Evolutionary conservation across 257 asterid genomes (phyloP).

Genomic region (Galeopsis tetrahit): DNA sequence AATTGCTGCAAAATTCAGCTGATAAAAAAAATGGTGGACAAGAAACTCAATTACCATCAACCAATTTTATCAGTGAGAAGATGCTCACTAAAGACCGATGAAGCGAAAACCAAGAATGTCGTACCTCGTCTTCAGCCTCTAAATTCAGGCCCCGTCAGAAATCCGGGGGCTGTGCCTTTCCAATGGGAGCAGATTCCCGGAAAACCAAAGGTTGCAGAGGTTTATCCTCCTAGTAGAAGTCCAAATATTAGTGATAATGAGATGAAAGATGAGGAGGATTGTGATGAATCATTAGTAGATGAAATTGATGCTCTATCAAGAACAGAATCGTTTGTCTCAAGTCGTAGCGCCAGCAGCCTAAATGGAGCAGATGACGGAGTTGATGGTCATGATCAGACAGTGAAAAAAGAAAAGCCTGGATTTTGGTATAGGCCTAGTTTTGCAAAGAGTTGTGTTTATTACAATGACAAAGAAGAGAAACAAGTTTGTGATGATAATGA

Average conservation of each 20-base stretch:
- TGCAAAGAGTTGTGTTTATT: slow-evolving; percentile 41
- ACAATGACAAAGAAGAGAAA: slow-evolving; percentile 46
- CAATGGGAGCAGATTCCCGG: slow-evolving; percentile 84
- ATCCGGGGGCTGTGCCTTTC: slow-evolving; percentile 81
- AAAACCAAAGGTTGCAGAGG: slow-evolving; percentile 47
- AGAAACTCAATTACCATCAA: slow-evolving; percentile 61
- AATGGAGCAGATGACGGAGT: not conserved
- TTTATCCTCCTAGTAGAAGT: not conserved
- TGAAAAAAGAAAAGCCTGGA: slow-evolving; percentile 35
- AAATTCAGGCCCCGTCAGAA: slow-evolving; percentile 68
- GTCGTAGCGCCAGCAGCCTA: slow-evolving; percentile 54
- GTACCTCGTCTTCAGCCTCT: slow-evolving; percentile 39
- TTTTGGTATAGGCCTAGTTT: slow-evolving; percentile 47
- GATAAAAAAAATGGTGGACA: slow-evolving; percentile 54
- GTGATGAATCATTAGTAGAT: slow-evolving; percentile 1
- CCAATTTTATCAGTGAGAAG: slow-evolving; percentile 76
- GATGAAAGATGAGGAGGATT: slow-evolving; percentile 51
- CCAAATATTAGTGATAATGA: slow-evolving; percentile 17
- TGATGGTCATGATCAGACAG: not conserved
- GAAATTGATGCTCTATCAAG: slow-evolving; percentile 59
- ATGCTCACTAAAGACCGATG: slow-evolving; percentile 37
- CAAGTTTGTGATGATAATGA: slow-evolving; percentile 51
- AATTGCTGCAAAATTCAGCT: not conserved
- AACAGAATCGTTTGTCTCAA: slow-evolving; percentile 53
- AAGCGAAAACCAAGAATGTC: slow-evolving; percentile 22